Conservation (phyloP, 208 protist genomes). For the Trypanosomatidae sp. region DNA sequence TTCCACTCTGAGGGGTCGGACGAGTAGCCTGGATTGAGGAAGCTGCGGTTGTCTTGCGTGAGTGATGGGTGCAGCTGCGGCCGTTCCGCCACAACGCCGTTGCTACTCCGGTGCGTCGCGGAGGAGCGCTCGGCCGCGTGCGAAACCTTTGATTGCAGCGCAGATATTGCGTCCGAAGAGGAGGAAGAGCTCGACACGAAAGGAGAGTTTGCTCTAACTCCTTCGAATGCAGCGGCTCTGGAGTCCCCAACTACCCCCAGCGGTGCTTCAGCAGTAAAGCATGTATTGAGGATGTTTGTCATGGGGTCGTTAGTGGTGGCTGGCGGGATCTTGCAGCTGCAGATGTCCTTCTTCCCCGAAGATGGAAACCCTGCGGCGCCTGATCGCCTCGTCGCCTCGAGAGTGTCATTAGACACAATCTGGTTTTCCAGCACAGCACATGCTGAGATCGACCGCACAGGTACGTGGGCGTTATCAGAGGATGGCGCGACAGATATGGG, state of each 20-base stretch:
- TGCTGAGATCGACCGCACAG: not conserved
- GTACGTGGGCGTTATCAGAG: not conserved
- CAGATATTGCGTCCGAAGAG: not conserved
- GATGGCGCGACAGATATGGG: not conserved
- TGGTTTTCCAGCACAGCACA: not conserved
- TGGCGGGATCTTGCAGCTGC: not conserved
- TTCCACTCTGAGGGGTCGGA: not conserved
- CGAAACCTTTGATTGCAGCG: not conserved
- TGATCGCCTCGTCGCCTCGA: not conserved
- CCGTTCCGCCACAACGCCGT: not conserved
- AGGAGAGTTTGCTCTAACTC: not conserved
- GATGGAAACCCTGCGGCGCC: not conserved
- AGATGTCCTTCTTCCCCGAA: not conserved
- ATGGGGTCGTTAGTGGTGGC: not conserved
- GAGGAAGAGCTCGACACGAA: conserved; percentile 5
- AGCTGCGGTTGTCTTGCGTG: conserved; percentile 23
- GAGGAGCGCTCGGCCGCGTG: not conserved
- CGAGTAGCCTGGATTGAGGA: conserved; percentile 19
- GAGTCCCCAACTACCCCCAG: not conserved
- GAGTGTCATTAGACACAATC: not conserved
- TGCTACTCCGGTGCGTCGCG: not conserved
- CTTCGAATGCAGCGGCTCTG: not conserved
- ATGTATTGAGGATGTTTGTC: not conserved
- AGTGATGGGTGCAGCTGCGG: not conserved
- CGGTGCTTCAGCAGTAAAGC: not conserved